phyloP scores from a whole-genome alignment of 139 green algal genomes.

The Chlorella sp. region DNA sequence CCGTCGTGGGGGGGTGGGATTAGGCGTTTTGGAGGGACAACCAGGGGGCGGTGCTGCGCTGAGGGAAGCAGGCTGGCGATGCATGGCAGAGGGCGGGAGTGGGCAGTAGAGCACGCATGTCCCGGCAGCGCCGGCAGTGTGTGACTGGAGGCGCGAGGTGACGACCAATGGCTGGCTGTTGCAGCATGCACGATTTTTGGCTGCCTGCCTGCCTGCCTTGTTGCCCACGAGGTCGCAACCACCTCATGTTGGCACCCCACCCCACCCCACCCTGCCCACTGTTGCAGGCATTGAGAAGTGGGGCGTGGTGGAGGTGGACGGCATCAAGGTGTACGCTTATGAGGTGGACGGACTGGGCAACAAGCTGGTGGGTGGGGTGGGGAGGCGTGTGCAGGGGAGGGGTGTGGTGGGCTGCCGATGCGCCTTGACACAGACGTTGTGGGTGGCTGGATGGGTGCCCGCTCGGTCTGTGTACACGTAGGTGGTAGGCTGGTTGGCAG shows the following conservation, averaged over 20 bases:
- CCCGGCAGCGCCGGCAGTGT: neutral
- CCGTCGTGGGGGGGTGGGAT: too few species aligned
- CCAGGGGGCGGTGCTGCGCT: too few species aligned
- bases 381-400: too few species aligned
- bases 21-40: too few species aligned
- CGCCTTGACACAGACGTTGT: too few species aligned
- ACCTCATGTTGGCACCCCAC: neutral
- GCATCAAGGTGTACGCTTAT: conserved; percentile 62
- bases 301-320: conserved; percentile 41
- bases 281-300: conserved; percentile 54
- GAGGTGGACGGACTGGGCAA: conserved; percentile 66
- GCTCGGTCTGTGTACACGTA: too few species aligned
- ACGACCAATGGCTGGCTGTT: neutral
- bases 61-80: neutral
- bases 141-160: too few species aligned
- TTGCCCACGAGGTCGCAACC: neutral
- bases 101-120: neutral
- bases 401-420: too few species aligned
- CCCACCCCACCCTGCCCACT: neutral
- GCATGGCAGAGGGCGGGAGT: too few species aligned
- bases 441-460: too few species aligned
- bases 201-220: neutral
- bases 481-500: too few species aligned
- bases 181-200: too few species aligned
- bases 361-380: neutral